Conservation (phyloP, 352 stramenopile species). For the Globisporangium viniferum region DNA sequence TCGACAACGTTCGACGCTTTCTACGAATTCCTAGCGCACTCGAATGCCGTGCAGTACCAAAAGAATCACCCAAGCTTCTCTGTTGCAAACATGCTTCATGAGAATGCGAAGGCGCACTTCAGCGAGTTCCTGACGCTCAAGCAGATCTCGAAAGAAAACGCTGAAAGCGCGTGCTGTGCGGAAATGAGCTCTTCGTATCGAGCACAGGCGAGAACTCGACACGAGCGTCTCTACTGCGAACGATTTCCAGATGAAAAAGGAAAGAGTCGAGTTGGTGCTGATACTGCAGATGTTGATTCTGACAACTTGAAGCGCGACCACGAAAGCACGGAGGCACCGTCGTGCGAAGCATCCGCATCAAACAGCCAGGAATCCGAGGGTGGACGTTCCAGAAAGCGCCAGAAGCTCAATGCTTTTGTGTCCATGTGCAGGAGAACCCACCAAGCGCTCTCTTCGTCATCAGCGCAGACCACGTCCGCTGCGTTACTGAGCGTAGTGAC, state of each 20-base stretch:
- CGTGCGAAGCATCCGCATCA: constrained; percentile 1
- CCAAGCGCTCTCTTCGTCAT: constrained; percentile 32
- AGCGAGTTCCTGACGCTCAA: constrained; percentile 18
- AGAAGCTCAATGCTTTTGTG: constrained; percentile 19
- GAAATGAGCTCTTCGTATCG: constrained; percentile 16
- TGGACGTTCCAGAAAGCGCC: constrained; percentile 4
- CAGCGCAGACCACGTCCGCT: constrained; percentile 17
- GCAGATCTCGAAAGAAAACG: constrained; percentile 18
- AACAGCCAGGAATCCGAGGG: constrained; percentile 10
- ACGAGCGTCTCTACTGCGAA: constrained; percentile 16
- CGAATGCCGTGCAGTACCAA: constrained; percentile 33
- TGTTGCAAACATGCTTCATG: constrained; percentile 19
- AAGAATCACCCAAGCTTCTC: neutral
- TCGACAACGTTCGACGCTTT: constrained; percentile 39
- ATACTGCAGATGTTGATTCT: constrained; percentile 6
- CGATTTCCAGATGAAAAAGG: constrained; percentile 28
- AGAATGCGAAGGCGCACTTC: constrained; percentile 22
- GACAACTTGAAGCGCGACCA: constrained; percentile 19
- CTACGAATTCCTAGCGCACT: constrained; percentile 43
- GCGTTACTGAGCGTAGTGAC: constrained; percentile 30
- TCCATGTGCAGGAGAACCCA: constrained; percentile 43
- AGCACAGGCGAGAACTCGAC: neutral
- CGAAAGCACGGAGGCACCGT: constrained; percentile 4
- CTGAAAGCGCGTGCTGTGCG: constrained; percentile 12
- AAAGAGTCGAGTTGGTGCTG: neutral